Evolutionary conservation across 768 basidiomycete species (phyloP), one percentile per base, ranked within the genome.

Genomic region (Macrolepiota dolichaula): DNA sequence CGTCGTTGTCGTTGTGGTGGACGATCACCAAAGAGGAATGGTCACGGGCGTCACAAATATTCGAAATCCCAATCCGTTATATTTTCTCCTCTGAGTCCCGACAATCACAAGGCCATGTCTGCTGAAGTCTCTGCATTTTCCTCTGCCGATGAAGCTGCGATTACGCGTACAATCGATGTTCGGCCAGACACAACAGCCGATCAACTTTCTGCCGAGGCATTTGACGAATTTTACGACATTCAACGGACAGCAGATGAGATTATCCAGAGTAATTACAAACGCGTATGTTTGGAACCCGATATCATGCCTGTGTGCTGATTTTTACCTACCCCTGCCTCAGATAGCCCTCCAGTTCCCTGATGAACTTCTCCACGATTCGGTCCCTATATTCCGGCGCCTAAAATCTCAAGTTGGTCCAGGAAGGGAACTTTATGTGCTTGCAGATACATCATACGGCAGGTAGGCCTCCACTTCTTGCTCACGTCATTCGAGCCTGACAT

Each of bases 361-460:
- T 71, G 92, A 96, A 70, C 83, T 98, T 22, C 74, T 99, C 12
- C 84, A 84, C 32, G 87, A 91, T 65, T 94, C 94, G 0, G 95
- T 98, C 15, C 86, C 87, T 2, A 87, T 98, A 27, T 95, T 87
- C 70, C 80, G 84, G 40, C 70, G 75, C 3, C 79, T 99, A 37
- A 91, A 88, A 68, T 69, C 69, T 1, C 72, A 68, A 29, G 70
- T 86, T 24, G 76, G 79, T 49, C 54, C 54, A 17, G 72, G 72
- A 22, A 77, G 76, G 54, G 89, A 96, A 66, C 76, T 93, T 24
- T 96, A 94, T 71, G 89, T 97, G 4, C 81, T 98, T n/a, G 96
- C 96, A 12, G 96, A 99, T 73, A 98, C 96, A 22, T 96, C 96
- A 3, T 98, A 98, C 73, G 97, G 96, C 74, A 96, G 92, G 96